Evolutionary conservation across 352 stramenopile species (phyloP), one percentile per base, ranked within the genome.

Genomic region (Phytophthora colocasiae): DNA sequence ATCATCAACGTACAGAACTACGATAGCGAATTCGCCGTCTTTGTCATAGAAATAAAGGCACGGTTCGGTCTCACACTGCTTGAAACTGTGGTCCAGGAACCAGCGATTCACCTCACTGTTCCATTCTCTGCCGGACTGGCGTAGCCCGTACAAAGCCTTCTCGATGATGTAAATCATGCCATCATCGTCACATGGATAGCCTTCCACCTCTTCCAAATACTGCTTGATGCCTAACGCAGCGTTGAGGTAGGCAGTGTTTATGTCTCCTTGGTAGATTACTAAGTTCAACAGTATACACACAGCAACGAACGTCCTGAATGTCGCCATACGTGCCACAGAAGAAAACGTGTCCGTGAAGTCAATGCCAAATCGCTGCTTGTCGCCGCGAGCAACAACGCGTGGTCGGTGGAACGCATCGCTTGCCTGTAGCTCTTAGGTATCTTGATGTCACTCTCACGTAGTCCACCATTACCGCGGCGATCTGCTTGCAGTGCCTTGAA

Each of bases 171-270:
- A 54, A 1, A 52, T 22, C 0, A 26, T n/a, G 8, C 17, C 11
- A 10, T 39, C 4, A 7, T 34, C 27, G 11, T 54, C 15, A 11
- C 54, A 62, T 15, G 43, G 54, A 7, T 48, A 62, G 2, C 54
- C 31, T 3, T 36, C 22, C 3, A 62, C 11, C 4, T 8, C 7
- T 22, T 38, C 14, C 1, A 62, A 5, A 19, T 54, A 62, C 8
- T 54, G 29, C 5, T 27, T 26, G 6, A 62, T 62, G 4, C 15
- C 24, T 4, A 54, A 10, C 14, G 17, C 29, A 11, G 54, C 41
- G 14, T 54, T 49, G 10, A 54, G 26, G 15, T 52, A 61, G 2
- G 53, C 53, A 1, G 41, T 52, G 38, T 52, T 61, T 3, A 52
- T 52, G 17, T 52, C 53, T 11, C 41, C n/a, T 17, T 45, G 40